Base-by-base conservation (phyloP, 192 early-diverging fungal genomes). In the Rhizoclosmatium sp. region DNA sequence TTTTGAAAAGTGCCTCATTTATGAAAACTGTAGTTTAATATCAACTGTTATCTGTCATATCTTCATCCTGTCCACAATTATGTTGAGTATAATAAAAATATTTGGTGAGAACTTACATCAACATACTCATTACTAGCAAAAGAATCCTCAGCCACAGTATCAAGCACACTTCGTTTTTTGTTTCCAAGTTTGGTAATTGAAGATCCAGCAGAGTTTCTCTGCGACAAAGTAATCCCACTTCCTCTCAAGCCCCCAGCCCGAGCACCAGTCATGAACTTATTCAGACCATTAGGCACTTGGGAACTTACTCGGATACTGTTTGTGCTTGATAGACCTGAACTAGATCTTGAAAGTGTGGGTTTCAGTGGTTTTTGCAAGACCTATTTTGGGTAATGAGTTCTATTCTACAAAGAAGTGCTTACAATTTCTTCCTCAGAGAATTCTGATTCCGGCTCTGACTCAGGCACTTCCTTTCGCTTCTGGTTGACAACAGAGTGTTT, bases 241-340 rank as follows among this genome's bases (percentile, higher is more conserved):
- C 51, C 47, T 21, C 45, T 56, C 69, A 49, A 71, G 12, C 69
- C 51, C 14, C 21, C 12, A 12, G 23, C 3, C n/a, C 69, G 69
- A 2, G 23, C 51, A 2, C 69, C 69, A 31, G 69, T 71, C 69
- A 71, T 49, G 39, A 47, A 49, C n/a, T 71, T 71, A 1, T 12
- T 19, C 14, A 71, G 39, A n/a, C 49, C 54, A 31, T 31, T 31
- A 31, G 31, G 31, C 31, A 31, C 31, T 31, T 31, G 31, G 31
- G 31, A 31, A 31, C 31, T 31, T 31, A 31, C 31, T 31, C 31
- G 31, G 31, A 31, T 31, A 31, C 31, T 31, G 31, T 31, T 31
- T 31, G 31, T 31, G 31, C 31, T 31, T 31, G 31, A 31, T 31
- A 31, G 31, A 31, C 31, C 31, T 31, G 31, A 31, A 31, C 31